Conservation (phyloP, 768 basidiomycete species). For the Psilocybe subaeruginosa region DNA sequence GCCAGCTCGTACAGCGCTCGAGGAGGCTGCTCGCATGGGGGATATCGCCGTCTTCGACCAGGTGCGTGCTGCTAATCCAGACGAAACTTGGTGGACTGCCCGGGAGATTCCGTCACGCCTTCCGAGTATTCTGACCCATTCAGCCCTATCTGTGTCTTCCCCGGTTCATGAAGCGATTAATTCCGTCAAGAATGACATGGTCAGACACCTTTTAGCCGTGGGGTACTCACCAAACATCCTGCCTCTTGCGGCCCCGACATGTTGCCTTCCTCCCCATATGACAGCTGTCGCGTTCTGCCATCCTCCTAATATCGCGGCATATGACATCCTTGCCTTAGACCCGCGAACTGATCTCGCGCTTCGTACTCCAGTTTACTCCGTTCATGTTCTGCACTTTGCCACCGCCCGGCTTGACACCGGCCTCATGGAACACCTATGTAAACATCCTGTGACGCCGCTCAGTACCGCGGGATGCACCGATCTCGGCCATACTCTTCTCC, state of each 20-base stretch:
- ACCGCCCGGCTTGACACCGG: background rate
- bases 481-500: conserved; percentile 1
- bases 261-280: background rate
- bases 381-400: background rate
- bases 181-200: background rate
- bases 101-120: background rate
- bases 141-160: background rate
- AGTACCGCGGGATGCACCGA: background rate
- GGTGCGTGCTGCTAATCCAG: background rate
- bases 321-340: background rate
- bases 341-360: background rate
- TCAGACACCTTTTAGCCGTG: background rate
- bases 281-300: background rate
- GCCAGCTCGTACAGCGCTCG: background rate
- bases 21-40: background rate
- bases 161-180: conserved; percentile 1
- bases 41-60: background rate
- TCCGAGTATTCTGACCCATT: background rate
- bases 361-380: background rate
- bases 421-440: background rate
- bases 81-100: conserved; percentile 3
- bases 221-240: conserved; percentile 1
- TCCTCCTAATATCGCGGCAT: background rate
- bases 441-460: background rate
- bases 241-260: background rate